phyloP scores from a whole-genome alignment of 169 alveolate species.

The Plasmodium vivax region DNA sequence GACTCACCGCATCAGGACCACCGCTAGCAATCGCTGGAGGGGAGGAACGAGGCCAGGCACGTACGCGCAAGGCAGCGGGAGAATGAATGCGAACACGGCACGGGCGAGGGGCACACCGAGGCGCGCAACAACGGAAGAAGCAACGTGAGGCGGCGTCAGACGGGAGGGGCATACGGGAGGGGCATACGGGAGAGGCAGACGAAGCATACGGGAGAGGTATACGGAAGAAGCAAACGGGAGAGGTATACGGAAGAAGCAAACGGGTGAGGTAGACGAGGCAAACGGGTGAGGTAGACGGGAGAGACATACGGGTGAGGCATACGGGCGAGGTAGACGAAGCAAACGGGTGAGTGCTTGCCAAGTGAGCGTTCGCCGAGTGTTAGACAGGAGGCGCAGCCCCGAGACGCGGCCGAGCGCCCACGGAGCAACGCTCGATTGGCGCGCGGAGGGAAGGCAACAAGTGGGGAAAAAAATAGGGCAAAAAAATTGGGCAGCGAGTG shows the following conservation, averaged over 20 bases:
- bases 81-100: slow-evolving; percentile 25
- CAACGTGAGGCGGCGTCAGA: not conserved
- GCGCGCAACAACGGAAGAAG: slow-evolving; percentile 23
- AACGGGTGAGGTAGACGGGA: not conserved
- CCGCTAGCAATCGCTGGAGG: not conserved
- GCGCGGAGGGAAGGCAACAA: not conserved
- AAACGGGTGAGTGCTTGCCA: not conserved
- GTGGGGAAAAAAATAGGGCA: not conserved
- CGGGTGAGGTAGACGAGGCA: no score
- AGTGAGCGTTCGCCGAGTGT: no score
- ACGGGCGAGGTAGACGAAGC: not conserved
- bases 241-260: not conserved
- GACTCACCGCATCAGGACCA: not conserved
- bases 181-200: not conserved
- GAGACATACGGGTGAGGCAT: not conserved
- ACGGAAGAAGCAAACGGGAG: no score
- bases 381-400: not conserved
- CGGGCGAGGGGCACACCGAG: not conserved
- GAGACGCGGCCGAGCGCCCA: not conserved
- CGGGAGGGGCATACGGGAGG: no score
- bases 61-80: not conserved
- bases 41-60: not conserved
- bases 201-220: no score
- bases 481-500: not conserved
- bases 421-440: not conserved